A percentile compares a stretch with the other conserved stretches of the same genome.
Conservation (phyloP, 805 yeast species). For the Yamadazyma philogaea region DNA sequence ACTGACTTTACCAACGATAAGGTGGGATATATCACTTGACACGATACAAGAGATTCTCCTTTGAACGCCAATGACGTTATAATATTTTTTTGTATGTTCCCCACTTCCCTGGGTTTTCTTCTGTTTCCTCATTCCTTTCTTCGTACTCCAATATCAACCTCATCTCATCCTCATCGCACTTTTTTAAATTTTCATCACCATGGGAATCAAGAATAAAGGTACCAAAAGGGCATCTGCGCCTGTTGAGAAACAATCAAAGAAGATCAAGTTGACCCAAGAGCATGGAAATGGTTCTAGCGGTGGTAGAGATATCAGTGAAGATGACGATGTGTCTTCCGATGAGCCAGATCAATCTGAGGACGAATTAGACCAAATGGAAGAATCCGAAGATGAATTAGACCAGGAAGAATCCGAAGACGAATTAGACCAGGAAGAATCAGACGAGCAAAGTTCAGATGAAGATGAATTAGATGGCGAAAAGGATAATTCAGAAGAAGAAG, state of each 20-base stretch:
- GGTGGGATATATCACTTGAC: too few relatives aligned
- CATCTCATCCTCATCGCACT: slow-evolving; percentile 10
- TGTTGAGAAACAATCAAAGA: slow-evolving; percentile 17
- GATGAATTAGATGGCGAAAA: slow-evolving; percentile 25
- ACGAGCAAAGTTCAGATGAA: too few relatives aligned
- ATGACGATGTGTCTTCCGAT: slow-evolving; percentile 1
- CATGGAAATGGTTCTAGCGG: slow-evolving; percentile 1
- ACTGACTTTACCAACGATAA: too few relatives aligned
- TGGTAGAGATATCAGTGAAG: slow-evolving; percentile 15
- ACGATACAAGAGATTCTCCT: too few relatives aligned
- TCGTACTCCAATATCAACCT: not conserved
- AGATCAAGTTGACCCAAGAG: slow-evolving; percentile 22
- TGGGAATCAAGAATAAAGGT: slow-evolving; percentile 25
- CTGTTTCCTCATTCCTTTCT: not conserved
- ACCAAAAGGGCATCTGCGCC: slow-evolving; percentile 25
- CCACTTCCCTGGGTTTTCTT: too few relatives aligned
- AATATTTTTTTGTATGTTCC: too few relatives aligned
- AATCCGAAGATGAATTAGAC: slow-evolving; percentile 12
- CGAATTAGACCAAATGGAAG: slow-evolving; percentile 19
- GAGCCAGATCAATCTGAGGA: slow-evolving; percentile 7
- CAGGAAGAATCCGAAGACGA: slow-evolving; percentile 15
- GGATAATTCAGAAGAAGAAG: slow-evolving; percentile 20
- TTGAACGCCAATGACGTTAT: too few relatives aligned
- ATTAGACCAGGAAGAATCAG: slow-evolving; percentile 14
- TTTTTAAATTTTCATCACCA: slow-evolving; percentile 6